phyloP scores from a whole-genome alignment of 148 eudicot species.

The Pharnaceum exiguum region DNA sequence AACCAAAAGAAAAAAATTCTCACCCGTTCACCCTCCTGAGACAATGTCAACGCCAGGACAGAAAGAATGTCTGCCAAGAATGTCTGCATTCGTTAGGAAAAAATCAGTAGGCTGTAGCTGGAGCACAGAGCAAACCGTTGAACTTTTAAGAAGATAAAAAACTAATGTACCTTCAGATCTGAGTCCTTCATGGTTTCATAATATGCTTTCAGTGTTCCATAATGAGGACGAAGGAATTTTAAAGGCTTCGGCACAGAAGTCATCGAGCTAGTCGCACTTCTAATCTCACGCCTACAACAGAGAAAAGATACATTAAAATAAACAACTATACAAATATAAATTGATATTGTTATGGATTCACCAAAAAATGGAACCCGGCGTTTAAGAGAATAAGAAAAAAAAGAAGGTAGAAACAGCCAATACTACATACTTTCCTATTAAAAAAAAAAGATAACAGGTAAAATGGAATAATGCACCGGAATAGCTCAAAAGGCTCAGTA shows the following conservation, averaged over 20 bases:
- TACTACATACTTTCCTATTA: too few species aligned
- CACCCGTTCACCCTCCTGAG: constrained; percentile 94
- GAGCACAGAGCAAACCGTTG: not conserved
- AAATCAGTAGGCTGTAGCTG: constrained; percentile 2
- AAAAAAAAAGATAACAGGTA: not conserved
- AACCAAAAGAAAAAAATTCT: constrained; percentile 12
- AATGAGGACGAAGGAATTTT: constrained; percentile 91
- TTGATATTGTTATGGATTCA: not conserved
- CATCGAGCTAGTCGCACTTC: constrained; percentile 94
- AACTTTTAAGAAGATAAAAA: not conserved
- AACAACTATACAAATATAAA: not conserved
- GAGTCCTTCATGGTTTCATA: constrained; percentile 66
- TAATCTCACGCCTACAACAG: constrained; percentile 73
- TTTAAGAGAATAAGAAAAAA: too few species aligned
- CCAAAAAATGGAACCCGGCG: too few species aligned
- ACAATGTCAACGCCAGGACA: constrained; percentile 94
- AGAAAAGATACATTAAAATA: not conserved
- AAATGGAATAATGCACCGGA: too few species aligned
- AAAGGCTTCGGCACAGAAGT: constrained; percentile 96
- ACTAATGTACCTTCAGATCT: constrained; percentile 55
- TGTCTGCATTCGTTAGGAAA: constrained; percentile 42
- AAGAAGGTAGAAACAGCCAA: too few species aligned
- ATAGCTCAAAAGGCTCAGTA: too few species aligned
- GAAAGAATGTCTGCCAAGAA: constrained; percentile 89
- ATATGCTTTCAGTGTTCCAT: constrained; percentile 72